phyloP scores from a whole-genome alignment of 768 basidiomycete species.

The Panaeolus cyanescens region DNA sequence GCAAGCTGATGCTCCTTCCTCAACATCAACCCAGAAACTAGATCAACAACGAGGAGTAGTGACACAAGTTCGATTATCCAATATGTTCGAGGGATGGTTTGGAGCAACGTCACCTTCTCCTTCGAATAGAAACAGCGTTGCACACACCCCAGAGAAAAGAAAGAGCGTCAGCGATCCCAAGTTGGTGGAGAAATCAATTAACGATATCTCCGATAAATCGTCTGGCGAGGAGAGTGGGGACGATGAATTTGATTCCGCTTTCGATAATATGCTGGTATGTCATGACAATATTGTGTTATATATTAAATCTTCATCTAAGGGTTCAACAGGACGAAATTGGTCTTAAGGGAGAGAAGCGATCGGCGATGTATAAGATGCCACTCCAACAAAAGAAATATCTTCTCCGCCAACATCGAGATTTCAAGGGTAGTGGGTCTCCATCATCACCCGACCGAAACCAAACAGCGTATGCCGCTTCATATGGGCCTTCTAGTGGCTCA shows the following conservation, averaged over 20 bases:
- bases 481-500: slow-evolving; percentile 60
- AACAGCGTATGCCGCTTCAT: slow-evolving; percentile 49
- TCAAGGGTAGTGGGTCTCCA: slow-evolving; percentile 33
- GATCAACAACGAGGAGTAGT: slow-evolving; percentile 56
- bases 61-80: slow-evolving; percentile 63
- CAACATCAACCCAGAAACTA: slow-evolving; percentile 17
- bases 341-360: slow-evolving; percentile 69
- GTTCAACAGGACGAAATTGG: slow-evolving; percentile 66
- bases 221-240: slow-evolving; percentile 31
- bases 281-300: not conserved
- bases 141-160: slow-evolving; percentile 38
- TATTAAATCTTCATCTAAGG: not conserved
- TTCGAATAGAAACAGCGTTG: slow-evolving; percentile 33
- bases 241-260: slow-evolving; percentile 47
- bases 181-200: slow-evolving; percentile 49
- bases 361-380: slow-evolving; percentile 62
- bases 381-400: slow-evolving; percentile 67
- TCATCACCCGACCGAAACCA: slow-evolving; percentile 23
- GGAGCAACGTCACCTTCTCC: slow-evolving; percentile 43
- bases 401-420: slow-evolving; percentile 55
- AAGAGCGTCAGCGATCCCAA: slow-evolving; percentile 76
- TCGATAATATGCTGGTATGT: slow-evolving; percentile 73
- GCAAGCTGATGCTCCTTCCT: slow-evolving; percentile 10
- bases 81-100: slow-evolving; percentile 68
- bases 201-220: slow-evolving; percentile 16